Evolutionary conservation across 31 red algal genomes (phyloP).

Genomic region (Asparagopsis taxiformis): DNA sequence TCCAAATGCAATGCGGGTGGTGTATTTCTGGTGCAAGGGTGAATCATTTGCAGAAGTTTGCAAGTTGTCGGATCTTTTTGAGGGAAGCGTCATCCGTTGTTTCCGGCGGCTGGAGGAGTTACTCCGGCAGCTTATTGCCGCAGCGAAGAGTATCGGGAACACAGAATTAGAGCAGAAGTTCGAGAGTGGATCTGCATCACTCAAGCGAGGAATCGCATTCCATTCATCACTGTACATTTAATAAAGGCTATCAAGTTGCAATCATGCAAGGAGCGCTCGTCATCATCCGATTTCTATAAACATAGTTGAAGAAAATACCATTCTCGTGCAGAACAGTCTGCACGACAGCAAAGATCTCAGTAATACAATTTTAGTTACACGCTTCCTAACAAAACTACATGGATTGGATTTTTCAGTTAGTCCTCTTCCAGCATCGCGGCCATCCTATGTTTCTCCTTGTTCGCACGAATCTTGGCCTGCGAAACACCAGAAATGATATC

Average conservation of each 20-base stretch:
- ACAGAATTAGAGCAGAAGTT: constrained; percentile 82
- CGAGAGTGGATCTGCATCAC: constrained; percentile 58
- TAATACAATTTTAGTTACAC: no score
- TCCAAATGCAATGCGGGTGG: constrained; percentile 81
- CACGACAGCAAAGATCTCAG: no score
- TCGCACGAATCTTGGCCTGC: background rate
- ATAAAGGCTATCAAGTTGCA: constrained; percentile 1
- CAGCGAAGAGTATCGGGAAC: constrained; percentile 87
- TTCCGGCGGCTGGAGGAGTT: constrained; percentile 98
- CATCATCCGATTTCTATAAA: no score
- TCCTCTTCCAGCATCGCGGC: background rate
- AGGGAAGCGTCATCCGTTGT: constrained; percentile 98
- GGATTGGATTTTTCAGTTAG: no score
- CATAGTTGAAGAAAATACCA: no score
- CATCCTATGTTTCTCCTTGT: background rate
- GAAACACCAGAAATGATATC: background rate
- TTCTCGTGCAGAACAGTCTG: no score
- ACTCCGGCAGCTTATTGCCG: constrained; percentile 86
- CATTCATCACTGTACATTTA: constrained; percentile 95
- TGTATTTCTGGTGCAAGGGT: constrained; percentile 95
- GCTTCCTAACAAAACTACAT: no score
- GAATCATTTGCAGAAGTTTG: constrained; percentile 82
- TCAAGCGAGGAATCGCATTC: constrained; percentile 97
- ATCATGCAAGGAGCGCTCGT: background rate
- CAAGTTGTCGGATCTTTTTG: constrained; percentile 78